phyloP scores from a whole-genome alignment of 1,139 yeast genomes.

The Protomyces arabidopsidicola region DNA sequence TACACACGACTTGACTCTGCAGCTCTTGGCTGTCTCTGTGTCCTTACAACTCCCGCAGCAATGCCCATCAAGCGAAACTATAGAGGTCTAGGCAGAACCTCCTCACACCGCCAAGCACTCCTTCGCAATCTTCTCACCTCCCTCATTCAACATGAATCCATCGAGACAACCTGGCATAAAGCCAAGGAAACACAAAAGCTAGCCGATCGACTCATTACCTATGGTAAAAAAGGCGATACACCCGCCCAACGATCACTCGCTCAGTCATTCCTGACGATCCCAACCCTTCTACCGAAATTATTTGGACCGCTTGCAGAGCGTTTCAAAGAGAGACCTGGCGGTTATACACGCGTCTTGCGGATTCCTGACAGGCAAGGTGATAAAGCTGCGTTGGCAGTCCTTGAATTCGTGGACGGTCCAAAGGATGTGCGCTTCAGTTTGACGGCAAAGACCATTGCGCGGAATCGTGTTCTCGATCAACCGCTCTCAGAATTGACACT shows the following conservation, averaged over 20 bases:
- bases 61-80: constrained; percentile 26
- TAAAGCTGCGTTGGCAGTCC: constrained; percentile 81
- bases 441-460: constrained; percentile 74
- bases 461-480: constrained; percentile 59
- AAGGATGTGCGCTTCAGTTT: constrained; percentile 73
- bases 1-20: no score
- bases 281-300: constrained; percentile 53
- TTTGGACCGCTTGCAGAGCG: constrained; percentile 60
- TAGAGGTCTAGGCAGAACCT: constrained; percentile 25
- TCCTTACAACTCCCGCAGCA: neutral
- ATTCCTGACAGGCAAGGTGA: constrained; percentile 87
- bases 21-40: neutral
- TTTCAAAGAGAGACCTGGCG: constrained; percentile 62
- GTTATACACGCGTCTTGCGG: constrained; percentile 79
- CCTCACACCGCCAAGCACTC: constrained; percentile 27
- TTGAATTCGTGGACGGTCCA: constrained; percentile 79
- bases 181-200: constrained; percentile 60
- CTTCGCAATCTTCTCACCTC: constrained; percentile 61
- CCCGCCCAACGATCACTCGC: constrained; percentile 14
- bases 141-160: constrained; percentile 62
- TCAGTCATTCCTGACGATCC: constrained; percentile 42
- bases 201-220: constrained; percentile 54
- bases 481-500: constrained; percentile 35
- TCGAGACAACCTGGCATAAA: constrained; percentile 66
- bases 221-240: constrained; percentile 41